phyloP scores from a whole-genome alignment of 129 eudicot species.

The Solidago caesia region DNA sequence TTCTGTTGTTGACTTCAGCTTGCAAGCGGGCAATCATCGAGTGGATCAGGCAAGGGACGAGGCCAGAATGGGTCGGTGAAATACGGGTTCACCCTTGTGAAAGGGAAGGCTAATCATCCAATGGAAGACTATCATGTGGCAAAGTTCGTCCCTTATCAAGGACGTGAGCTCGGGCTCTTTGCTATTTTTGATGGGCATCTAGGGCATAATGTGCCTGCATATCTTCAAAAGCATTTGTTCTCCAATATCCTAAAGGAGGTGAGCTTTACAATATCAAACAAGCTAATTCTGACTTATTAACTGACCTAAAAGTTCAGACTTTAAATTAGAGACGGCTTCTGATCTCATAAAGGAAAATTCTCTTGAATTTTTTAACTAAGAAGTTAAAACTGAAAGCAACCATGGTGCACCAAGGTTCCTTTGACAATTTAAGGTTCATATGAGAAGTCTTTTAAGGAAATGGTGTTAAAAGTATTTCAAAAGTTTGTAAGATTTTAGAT shows the following conservation, averaged over 20 bases:
- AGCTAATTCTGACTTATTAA: constrained; percentile 3
- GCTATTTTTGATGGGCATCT: constrained; percentile 89
- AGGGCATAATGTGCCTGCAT: constrained; percentile 75
- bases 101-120: constrained; percentile 90
- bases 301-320: background rate
- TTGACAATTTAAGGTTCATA: background rate
- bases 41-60: constrained; percentile 73
- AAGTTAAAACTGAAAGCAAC: background rate
- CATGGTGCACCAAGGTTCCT: background rate
- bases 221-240: constrained; percentile 75
- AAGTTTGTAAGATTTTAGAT: constrained; percentile 8
- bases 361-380: background rate
- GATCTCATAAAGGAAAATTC: constrained; percentile 2
- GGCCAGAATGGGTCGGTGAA: constrained; percentile 56
- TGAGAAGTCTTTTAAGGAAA: background rate
- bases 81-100: constrained; percentile 63
- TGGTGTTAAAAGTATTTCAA: background rate
- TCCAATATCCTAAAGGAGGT: constrained; percentile 80
- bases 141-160: constrained; percentile 52
- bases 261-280: constrained; percentile 16
- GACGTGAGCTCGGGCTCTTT: constrained; percentile 76
- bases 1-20: constrained; percentile 33
- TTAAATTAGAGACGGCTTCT: background rate
- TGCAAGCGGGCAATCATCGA: constrained; percentile 48
- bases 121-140: constrained; percentile 94